A percentile compares a stretch with the other conserved stretches of the same genome.
phyloP scores from a whole-genome alignment of 768 basidiomycete species.

The Russula ochroleuca region DNA sequence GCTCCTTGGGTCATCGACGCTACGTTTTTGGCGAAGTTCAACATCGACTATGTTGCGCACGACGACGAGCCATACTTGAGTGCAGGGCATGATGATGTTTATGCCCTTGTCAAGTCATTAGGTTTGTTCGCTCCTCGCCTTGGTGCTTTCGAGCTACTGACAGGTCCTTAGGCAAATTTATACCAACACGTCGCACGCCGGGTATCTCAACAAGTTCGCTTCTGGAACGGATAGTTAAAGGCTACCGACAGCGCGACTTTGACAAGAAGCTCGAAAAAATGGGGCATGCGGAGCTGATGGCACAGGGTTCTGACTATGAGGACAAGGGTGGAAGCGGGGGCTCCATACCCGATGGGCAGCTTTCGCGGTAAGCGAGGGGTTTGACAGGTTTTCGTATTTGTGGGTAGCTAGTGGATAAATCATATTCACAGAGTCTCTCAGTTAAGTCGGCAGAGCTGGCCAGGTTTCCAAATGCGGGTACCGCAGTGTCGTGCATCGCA shows the following conservation, averaged over 20 bases:
- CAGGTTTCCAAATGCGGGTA: no score
- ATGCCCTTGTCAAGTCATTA: conserved; percentile 69
- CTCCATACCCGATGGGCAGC: background rate
- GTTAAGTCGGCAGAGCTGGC: no score
- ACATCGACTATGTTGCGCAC: conserved; percentile 96
- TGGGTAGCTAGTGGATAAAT: conserved; percentile 4
- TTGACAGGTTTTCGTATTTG: background rate
- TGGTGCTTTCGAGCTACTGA: background rate
- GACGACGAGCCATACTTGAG: conserved; percentile 87
- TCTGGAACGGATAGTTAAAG: conserved; percentile 84
- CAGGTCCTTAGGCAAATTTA: conserved; percentile 68
- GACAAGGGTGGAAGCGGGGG: conserved; percentile 23
- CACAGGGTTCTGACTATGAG: conserved; percentile 45
- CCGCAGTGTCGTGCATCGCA: no score
- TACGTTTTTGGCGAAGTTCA: conserved; percentile 74
- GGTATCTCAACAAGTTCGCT: conserved; percentile 92
- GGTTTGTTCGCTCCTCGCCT: conserved; percentile 46
- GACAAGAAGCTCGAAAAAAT: conserved; percentile 89
- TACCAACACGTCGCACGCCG: conserved; percentile 92
- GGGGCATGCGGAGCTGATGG: conserved; percentile 68
- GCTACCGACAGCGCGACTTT: conserved; percentile 80
- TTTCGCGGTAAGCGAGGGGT: conserved; percentile 4
- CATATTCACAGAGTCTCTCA: background rate
- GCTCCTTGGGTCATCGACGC: conserved; percentile 88
- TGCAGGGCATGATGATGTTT: conserved; percentile 82